A percentile compares a stretch with the other conserved stretches of the same genome.
These are phyloP conservation scores for Wickerhamiella occidentalis DNA, from an alignment of 805 yeast species.

Conservation along the genomic window DNA sequence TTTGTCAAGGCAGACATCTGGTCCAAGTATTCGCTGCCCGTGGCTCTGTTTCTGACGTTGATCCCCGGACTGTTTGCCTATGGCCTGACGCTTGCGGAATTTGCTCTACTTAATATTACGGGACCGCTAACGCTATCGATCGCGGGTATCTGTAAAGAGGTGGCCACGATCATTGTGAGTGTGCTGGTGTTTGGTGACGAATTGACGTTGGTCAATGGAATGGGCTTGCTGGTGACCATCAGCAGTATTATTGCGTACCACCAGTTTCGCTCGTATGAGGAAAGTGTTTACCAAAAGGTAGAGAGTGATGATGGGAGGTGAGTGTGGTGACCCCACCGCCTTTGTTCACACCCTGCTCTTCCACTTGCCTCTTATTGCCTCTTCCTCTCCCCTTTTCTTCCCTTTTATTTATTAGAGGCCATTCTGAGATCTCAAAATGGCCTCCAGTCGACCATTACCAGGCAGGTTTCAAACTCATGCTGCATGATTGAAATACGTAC, in stretches of 20 bases:
- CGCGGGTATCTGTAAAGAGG: slow-evolving; percentile 88
- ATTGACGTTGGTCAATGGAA: slow-evolving; percentile 50
- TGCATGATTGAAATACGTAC: too few relatives aligned
- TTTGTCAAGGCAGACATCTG: slow-evolving; percentile 50
- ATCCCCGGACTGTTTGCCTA: slow-evolving; percentile 84
- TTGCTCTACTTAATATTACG: slow-evolving; percentile 66
- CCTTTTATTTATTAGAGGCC: too few relatives aligned
- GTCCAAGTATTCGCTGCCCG: slow-evolving; percentile 43
- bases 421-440: too few relatives aligned
- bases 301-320: not conserved
- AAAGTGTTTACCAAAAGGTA: not conserved
- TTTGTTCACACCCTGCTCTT: too few relatives aligned
- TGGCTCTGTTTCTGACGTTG: slow-evolving; percentile 46
- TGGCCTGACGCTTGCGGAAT: slow-evolving; percentile 73
- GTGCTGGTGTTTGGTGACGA: slow-evolving; percentile 66
- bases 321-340: too few relatives aligned
- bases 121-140: slow-evolving; percentile 76
- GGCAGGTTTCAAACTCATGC: too few relatives aligned
- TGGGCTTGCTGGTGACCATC: slow-evolving; percentile 67
- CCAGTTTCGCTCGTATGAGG: slow-evolving; percentile 37
- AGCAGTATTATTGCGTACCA: slow-evolving; percentile 77
- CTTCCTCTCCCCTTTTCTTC: too few relatives aligned
- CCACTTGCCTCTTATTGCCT: not conserved
- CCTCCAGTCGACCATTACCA: too few relatives aligned
- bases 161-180: slow-evolving; percentile 61